Evolutionary conservation across 345 rosid species (phyloP), one percentile per base, ranked within the genome.

Genomic region (Streptanthus diversifolius): DNA sequence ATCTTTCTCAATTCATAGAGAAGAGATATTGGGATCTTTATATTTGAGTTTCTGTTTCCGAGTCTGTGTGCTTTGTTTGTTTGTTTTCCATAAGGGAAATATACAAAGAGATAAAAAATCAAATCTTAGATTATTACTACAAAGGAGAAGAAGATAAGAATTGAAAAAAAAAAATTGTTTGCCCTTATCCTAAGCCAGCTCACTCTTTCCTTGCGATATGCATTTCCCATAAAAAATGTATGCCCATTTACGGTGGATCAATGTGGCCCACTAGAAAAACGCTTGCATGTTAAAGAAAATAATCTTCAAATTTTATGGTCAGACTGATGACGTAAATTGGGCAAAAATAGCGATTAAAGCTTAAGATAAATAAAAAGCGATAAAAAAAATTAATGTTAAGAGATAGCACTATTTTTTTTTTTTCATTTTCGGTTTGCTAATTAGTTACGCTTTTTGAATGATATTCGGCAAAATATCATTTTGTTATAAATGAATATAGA

Each of bases 171-270:
- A 22, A 24, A 22, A 24, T 54, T 18, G 9, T 52, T 62, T 39
- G 69, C 35, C 1, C 63, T 72, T 72, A 72, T 52, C 69, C 24
- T 61, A 36, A 61, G 43, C 68, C 63, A 72, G 12, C 56, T 72
- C 70, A 72, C 29, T 41, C 5, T 11, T 41, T 51, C 5, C 61
- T 32, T 70, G 35, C 35, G 52, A 51, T 49, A 52, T 63, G 24
- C 44, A 30, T 39, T 29, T 14, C 68, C 55, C 43, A 9, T 52
- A 15, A 47, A 17, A 36, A 0, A 0, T 37, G n/a, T 59, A 47
- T 59, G 59, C 67, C 21, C 44, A 57, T 18, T 36, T 57, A 30
- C 11, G 24, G 22, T 8, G 6, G 55, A 56, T 30, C 1, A 55
- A 2, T 56, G 15, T 41, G 33, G 64, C 64, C 64, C 54, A 55